Base-by-base conservation (phyloP, 495 filamentous ascomycete genomes). In the Tuber microsphaerosporum region DNA sequence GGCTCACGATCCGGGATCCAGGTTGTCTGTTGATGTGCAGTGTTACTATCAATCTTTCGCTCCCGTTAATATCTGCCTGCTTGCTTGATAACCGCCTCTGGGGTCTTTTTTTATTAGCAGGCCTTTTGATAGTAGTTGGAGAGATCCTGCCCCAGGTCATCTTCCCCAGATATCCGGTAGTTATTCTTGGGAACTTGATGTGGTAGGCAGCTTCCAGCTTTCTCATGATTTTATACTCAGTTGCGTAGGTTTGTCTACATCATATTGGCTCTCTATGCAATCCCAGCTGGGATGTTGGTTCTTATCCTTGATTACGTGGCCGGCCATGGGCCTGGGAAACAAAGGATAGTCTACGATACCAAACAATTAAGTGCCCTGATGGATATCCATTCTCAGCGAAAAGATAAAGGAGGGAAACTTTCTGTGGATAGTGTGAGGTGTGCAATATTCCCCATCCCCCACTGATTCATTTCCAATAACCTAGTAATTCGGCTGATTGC, bases 381-480 rank as follows among this genome's bases (percentile, higher is more conserved):
- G 51, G 73, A 79, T 68, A 45, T 79, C 26, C 73, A 71, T 70
- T 44, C 76, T 19, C 70, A 37, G 17, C 10, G 43, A 41, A 71
- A 48, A 14, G 76, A 71, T 48, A 45, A 48, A 44, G 76, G 73
- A n/a, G 73, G 76, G 10, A 71, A 75, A 7, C 71, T 79, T 73
- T 79, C 77, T 37, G 73, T 75, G n/a, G 76, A 79, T 70, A 75
- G 76, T 75, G 73, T 79, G 46, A 79, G 77, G 77, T 79, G 78
- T 9, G 75, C 26, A 73, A 45, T 37, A 41, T 34, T 44, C 71
- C 70, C 26, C 6, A 37, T n/a, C 8, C 65, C 26, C 19, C 46
- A 10, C 56, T 39, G 44, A 43, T n/a, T n/a, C n/a, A 45, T 22
- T 45, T 73, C 6, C 17, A 46, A 42, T 69, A 31, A 43, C 34